A percentile compares a stretch with the other conserved stretches of the same genome.
Evolutionary conservation across 495 filamentous ascomycete species (phyloP).

Genomic region (Sphaerosporella brunnea): DNA sequence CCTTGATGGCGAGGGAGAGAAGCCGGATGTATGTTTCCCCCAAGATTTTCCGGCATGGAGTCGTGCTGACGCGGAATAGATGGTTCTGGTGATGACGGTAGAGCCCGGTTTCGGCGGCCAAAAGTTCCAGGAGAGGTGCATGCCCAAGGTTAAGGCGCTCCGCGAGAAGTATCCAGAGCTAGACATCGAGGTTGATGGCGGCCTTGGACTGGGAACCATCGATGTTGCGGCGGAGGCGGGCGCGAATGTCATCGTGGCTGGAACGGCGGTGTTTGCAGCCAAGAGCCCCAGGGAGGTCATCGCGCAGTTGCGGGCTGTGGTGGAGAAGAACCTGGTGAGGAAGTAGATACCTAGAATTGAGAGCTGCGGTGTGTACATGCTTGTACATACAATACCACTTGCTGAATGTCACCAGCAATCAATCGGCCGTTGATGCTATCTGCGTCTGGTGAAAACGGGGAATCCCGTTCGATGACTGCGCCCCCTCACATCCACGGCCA

Average conservation of each 20-base stretch:
- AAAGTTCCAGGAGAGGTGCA: conserved; percentile 89
- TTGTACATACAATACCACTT: no score
- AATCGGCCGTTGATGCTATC: no score
- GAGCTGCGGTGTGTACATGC: no score
- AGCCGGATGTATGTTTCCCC: conserved; percentile 60
- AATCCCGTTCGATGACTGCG: no score
- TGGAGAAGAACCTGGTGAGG: conserved; percentile 34
- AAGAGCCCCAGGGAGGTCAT: conserved; percentile 76
- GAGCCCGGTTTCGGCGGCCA: conserved; percentile 95
- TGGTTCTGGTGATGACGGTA: conserved; percentile 98
- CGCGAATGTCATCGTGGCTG: conserved; percentile 94
- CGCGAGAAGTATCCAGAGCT: conserved; percentile 70
- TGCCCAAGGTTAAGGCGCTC: conserved; percentile 80
- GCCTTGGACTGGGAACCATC: conserved; percentile 71
- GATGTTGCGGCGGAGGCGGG: conserved; percentile 89
- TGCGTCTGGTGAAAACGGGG: no score
- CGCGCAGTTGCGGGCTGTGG: conserved; percentile 52
- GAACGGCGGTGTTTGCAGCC: conserved; percentile 91
- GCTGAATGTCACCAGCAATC: no score
- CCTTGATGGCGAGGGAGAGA: conserved; percentile 59
- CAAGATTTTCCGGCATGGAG: background rate
- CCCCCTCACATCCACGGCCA: no score
- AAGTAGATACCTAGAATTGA: no score
- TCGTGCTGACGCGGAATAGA: conserved; percentile 37
- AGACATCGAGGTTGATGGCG: conserved; percentile 95